Percentiles rank a stretch among this genome's conserved stretches.
These are phyloP conservation scores for Abrus pulchellus DNA, from an alignment of 306 rosid genomes.

Conservation along the genomic window DNA sequence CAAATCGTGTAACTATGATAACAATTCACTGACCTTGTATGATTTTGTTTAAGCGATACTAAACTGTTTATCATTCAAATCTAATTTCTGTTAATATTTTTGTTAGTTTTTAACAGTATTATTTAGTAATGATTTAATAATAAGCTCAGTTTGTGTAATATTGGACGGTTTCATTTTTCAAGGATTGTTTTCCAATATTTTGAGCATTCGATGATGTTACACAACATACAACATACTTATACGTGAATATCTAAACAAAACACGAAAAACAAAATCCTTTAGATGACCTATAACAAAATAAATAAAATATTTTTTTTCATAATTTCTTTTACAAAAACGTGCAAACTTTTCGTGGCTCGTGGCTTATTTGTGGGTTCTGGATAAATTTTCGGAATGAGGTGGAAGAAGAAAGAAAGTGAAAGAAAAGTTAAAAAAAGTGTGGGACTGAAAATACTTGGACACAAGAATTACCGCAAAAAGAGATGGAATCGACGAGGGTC, in stretches of 20 bases:
- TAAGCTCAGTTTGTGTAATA: no score
- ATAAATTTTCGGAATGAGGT: not conserved
- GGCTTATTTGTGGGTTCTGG: not conserved
- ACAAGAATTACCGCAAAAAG: not conserved
- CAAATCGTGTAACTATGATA: not conserved
- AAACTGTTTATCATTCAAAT: no score
- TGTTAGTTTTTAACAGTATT: not conserved
- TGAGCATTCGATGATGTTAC: not conserved
- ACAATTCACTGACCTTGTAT: no score
- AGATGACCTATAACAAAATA: not conserved
- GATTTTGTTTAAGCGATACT: no score
- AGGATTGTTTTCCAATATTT: not conserved
- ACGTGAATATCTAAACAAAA: no score
- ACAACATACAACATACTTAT: no score
- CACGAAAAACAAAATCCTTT: no score
- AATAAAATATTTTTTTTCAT: not conserved
- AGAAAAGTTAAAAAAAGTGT: not conserved
- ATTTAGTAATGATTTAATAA: no score
- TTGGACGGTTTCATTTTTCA: not conserved
- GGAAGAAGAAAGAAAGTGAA: not conserved
- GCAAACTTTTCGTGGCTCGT: not conserved
- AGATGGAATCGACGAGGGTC: not conserved
- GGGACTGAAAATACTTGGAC: not conserved
- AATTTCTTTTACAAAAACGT: not conserved
- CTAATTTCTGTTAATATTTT: not conserved